phyloP scores from a whole-genome alignment of 306 rosid species.

The barrel medic (Medicago truncatula) region MtrunA17r5.0-ANR NC_053048.1:35244001-35244500 shows the following conservation, averaged over 20 bases:
- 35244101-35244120: not conserved
- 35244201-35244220: constrained; percentile 57
- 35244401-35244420: constrained; percentile 84
- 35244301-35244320: constrained; percentile 61
- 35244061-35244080: too few relatives aligned
- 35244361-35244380: constrained; percentile 65
- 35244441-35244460: constrained; percentile 42
- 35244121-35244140: not conserved
- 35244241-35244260: constrained; percentile 50
- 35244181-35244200: constrained; percentile 67
- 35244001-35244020: too few relatives aligned
- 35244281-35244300: constrained; percentile 74
- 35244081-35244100: too few relatives aligned
- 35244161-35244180: too few relatives aligned
- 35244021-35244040: too few relatives aligned
- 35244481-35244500: constrained; percentile 54
- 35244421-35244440: constrained; percentile 56
- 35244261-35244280: constrained; percentile 59
- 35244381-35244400: constrained; percentile 72
- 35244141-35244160: too few relatives aligned
- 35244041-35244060: too few relatives aligned
- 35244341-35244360: constrained; percentile 53
- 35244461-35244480: constrained; percentile 51
- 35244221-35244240: constrained; percentile 55
- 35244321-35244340: constrained; percentile 54